Evolutionary conservation across 2,329 filamentous ascomycete genomes (phyloP).

Genomic region (Pyrenophora teres): DNA sequence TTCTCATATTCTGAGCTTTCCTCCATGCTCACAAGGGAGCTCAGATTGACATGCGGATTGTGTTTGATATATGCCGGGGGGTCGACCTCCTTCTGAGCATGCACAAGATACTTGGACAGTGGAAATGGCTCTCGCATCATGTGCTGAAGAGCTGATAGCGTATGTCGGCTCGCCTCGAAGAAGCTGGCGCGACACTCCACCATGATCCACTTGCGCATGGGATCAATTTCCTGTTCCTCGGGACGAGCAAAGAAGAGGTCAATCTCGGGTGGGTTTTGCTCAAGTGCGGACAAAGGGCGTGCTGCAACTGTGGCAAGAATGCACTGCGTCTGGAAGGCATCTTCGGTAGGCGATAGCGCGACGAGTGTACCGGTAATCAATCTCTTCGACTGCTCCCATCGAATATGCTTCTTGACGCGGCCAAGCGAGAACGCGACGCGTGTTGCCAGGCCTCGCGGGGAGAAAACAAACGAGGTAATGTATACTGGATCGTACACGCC

Average conservation of each 20-base stretch:
- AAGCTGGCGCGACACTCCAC: constrained; percentile 75
- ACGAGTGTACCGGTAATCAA: constrained; percentile 61
- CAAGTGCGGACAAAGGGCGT: constrained; percentile 65
- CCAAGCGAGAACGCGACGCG: constrained; percentile 72
- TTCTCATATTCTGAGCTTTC: constrained; percentile 49
- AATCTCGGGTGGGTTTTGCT: constrained; percentile 70
- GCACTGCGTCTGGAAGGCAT: constrained; percentile 69
- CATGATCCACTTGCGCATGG: constrained; percentile 74
- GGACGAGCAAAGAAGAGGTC: constrained; percentile 73
- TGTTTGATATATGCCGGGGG: constrained; percentile 59
- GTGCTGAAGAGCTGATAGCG: constrained; percentile 73
- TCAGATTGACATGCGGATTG: constrained; percentile 58
- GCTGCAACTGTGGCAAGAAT: constrained; percentile 75
- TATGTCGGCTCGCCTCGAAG: constrained; percentile 76
- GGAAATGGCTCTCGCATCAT: constrained; percentile 63
- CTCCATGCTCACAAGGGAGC: constrained; percentile 48
- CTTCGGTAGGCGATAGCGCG: constrained; percentile 58
- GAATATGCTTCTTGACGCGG: constrained; percentile 67
- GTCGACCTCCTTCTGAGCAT: constrained; percentile 52
- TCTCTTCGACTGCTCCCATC: constrained; percentile 67
- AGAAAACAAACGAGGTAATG: constrained; percentile 67
- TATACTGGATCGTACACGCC: constrained; percentile 60
- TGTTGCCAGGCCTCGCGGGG: constrained; percentile 65
- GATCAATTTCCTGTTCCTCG: constrained; percentile 69
- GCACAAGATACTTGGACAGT: constrained; percentile 65